Evolutionary conservation across 2,329 filamentous ascomycete species (phyloP).

Genomic region (Teratosphaeriaceae sp.): DNA sequence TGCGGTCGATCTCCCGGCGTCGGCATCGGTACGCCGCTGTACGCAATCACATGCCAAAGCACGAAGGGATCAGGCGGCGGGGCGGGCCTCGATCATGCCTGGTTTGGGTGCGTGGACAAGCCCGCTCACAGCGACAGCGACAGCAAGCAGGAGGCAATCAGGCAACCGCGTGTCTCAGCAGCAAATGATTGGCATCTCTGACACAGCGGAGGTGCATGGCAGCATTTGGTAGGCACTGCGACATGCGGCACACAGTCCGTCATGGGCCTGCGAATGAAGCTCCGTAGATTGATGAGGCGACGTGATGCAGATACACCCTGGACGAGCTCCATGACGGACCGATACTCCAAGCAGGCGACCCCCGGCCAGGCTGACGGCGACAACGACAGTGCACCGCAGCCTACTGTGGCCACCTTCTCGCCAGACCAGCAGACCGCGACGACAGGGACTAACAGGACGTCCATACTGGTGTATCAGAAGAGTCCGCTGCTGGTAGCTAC

Average conservation of each 20-base stretch:
- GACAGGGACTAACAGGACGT: constrained; percentile 12
- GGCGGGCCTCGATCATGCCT: no score
- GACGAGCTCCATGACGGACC: constrained; percentile 43
- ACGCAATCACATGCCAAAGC: no score
- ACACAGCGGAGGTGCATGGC: constrained; percentile 14
- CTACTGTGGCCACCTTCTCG: constrained; percentile 86
- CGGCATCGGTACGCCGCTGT: no score
- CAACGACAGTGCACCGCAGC: constrained; percentile 31
- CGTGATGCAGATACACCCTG: constrained; percentile 39
- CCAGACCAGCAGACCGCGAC: constrained; percentile 60
- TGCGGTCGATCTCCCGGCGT: no score
- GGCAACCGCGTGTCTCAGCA: background rate
- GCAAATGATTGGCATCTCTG: background rate
- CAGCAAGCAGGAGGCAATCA: background rate
- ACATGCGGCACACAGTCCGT: constrained; percentile 1
- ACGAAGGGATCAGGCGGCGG: no score
- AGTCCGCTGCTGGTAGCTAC: constrained; percentile 88
- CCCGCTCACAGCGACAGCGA: background rate
- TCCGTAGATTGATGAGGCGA: constrained; percentile 13
- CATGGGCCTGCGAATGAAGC: constrained; percentile 9
- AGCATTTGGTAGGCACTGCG: constrained; percentile 19
- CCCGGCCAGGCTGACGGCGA: constrained; percentile 27
- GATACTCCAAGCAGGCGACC: background rate
- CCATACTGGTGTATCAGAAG: constrained; percentile 91
- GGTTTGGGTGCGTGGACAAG: no score